Base-by-base conservation (phyloP, 2,329 filamentous ascomycete genomes). In the Teratosphaeria pseudoeucalypti region DNA sequence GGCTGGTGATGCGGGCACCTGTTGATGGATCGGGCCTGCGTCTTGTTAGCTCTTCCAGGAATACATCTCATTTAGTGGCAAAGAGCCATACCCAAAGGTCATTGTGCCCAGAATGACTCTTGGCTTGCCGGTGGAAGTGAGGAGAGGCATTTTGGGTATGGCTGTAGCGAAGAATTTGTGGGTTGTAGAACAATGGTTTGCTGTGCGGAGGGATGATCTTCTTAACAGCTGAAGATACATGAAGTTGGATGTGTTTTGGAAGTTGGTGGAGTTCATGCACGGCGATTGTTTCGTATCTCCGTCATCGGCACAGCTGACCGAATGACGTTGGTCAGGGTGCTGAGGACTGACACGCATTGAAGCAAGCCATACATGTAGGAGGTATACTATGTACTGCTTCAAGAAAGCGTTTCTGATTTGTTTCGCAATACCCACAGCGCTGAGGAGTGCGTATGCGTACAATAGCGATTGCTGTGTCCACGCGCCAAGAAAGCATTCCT, bases 51-150 rank as follows among this genome's bases (percentile, higher is more conserved):
- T 26, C 12, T 23, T 23, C 2, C 26, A 14, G 26, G 2, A 57
- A 34, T 43, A 12, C 49, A 16, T 16, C 2, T 39, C 2, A 12
- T 11, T 2, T 6, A 49, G 43, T 49, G 43, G 43, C 39, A 56
- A 52, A 27, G 26, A 74, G 74, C 60, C 60, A 34, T 54, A 60
- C 60, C 43, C 43, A 49, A 70, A 68, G 6, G 68, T 71, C 90
- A 95, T 94, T 58, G 91, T 81, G 64, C 90, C 90, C 47, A 95
- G 84, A 78, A 95, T 72, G 58, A 72, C 63, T 49, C 70, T 63
- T 90, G 86, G 81, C 66, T 84, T 87, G 58, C 74, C 74, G 57
- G 75, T 75, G 54, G 74, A 70, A 34, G 70, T 70, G 61, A 77
- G 67, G 58, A 77, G 72, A 65, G 75, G 74, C 75, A 77, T 77